These are phyloP conservation scores for Euclidium syriacum DNA, from an alignment of 345 rosid species.

Conservation along the genomic window DNA sequence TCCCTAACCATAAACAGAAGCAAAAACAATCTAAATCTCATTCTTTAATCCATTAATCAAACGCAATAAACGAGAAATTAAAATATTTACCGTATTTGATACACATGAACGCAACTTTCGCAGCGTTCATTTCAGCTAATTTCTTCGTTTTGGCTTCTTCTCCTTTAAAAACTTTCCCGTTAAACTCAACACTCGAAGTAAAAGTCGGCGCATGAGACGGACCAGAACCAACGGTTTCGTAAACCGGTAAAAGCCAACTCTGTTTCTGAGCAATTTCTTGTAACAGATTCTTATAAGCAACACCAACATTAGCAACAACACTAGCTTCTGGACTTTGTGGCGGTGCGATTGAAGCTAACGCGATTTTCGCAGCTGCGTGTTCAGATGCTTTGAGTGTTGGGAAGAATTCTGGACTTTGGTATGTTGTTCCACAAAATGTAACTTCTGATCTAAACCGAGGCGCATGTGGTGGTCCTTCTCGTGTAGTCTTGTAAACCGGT, in stretches of 20 bases:
- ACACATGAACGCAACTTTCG: constrained; percentile 54
- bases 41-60: neutral
- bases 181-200: constrained; percentile 44
- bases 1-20: neutral
- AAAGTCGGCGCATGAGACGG: constrained; percentile 45
- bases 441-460: constrained; percentile 46
- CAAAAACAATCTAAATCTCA: neutral
- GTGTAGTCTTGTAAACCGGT: constrained; percentile 46
- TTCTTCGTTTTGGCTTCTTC: constrained; percentile 51
- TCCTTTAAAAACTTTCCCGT: constrained; percentile 39
- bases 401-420: constrained; percentile 33
- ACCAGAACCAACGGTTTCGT: constrained; percentile 39
- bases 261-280: constrained; percentile 56
- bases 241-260: constrained; percentile 39
- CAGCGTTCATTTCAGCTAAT: constrained; percentile 59
- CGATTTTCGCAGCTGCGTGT: constrained; percentile 58
- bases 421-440: constrained; percentile 40
- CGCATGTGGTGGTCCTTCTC: constrained; percentile 60
- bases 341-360: constrained; percentile 36
- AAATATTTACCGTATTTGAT: constrained; percentile 27
- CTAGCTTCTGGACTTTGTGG: constrained; percentile 32
- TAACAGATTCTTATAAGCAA: constrained; percentile 50
- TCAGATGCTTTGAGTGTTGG: constrained; percentile 58
- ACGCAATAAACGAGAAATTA: neutral
- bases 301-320: constrained; percentile 33